Percentiles rank a stretch among this genome's conserved stretches.
Evolutionary conservation across 225 moss, liverwort and hornwort genomes (phyloP).

Genomic region (Marchantia polymorpha): DNA sequence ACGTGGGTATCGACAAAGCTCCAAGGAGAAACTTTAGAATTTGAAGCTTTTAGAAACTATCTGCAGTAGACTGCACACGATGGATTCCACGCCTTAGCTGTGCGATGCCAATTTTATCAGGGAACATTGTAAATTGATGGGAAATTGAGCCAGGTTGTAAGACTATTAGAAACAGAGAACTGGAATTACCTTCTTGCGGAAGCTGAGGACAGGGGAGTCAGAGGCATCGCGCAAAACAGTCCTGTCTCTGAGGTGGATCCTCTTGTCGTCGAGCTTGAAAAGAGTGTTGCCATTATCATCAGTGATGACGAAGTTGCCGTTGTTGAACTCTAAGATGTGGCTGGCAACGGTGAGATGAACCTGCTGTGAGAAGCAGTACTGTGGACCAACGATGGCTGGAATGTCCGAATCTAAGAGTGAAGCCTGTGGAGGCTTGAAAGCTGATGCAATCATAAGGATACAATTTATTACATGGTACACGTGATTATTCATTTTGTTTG

Average conservation of each 20-base stretch:
- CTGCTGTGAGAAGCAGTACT: conserved; percentile 12
- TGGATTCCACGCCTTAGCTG: too few relatives aligned
- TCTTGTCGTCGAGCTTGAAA: conserved; percentile 22
- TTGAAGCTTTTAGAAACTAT: too few relatives aligned
- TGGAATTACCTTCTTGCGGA: background rate
- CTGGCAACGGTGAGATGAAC: conserved; percentile 14
- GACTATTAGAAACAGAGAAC: too few relatives aligned
- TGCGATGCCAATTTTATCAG: too few relatives aligned
- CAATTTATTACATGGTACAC: background rate
- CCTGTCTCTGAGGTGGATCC: conserved; percentile 20
- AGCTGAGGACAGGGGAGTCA: conserved; percentile 15
- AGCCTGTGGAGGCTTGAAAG: background rate
- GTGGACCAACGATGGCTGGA: conserved; percentile 11
- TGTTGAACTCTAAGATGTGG: conserved; percentile 7
- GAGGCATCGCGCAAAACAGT: conserved; percentile 17
- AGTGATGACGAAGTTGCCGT: conserved; percentile 35
- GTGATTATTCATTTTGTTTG: background rate
- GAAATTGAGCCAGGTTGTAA: too few relatives aligned
- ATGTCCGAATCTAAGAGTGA: background rate
- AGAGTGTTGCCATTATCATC: conserved; percentile 19
- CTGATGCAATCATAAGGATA: background rate
- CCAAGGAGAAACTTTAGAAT: too few relatives aligned
- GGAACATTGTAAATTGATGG: too few relatives aligned
- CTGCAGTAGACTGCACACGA: too few relatives aligned
- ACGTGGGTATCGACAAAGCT: too few relatives aligned